Conservation (phyloP, 306 rosid species). For the Prunus persica region Prunus_persica_NCBIv2 NC_034011.1:25301501-25302000, state of each 20-base stretch:
- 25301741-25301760: constrained; percentile 34
- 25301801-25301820: constrained; percentile 22
- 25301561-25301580: constrained; percentile 51
- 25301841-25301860: constrained; percentile 27
- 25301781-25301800: constrained; percentile 19
- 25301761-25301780: constrained; percentile 45
- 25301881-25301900: not conserved
- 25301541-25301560: constrained; percentile 60
- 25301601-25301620: constrained; percentile 50
- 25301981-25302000: too few relatives aligned
- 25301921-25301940: too few relatives aligned
- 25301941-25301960: too few relatives aligned
- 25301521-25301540: constrained; percentile 22
- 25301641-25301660: not conserved
- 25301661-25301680: not conserved
- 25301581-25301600: constrained; percentile 41
- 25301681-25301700: not conserved
- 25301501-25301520: not conserved
- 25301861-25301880: not conserved
- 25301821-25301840: constrained; percentile 22
- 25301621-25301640: constrained; percentile 13
- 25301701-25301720: not conserved
- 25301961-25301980: too few relatives aligned
- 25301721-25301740: constrained; percentile 29
- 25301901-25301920: not conserved